Evolutionary conservation across 768 basidiomycete species (phyloP), one percentile per base, ranked within the genome.

Genomic region (Polyporus arcularius): DNA sequence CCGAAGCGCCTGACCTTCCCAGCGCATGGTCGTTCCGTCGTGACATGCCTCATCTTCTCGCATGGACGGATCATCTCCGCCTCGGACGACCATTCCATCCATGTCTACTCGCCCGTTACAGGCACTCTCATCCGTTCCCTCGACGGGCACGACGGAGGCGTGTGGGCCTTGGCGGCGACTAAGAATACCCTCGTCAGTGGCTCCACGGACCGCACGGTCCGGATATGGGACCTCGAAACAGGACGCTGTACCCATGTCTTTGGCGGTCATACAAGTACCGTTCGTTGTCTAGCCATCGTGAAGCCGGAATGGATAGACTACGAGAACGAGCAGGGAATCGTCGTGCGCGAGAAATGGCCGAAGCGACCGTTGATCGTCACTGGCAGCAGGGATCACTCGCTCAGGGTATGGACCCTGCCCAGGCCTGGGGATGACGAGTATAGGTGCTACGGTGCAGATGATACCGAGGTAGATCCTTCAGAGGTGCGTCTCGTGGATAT

Each of bases 41-140:
- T 99, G 71, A 99, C 96, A 43, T 97, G 95, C 73, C 85, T 98
- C 48, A 85, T 98, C 67, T 93, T 99, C 78, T 97, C 96, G 52
- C 86, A 87, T 61, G 91, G 92, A 32, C 93, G 96, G 62, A 94
- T 99, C 75, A 94, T 99, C 69, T 95, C 93, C 11, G 96, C 96
- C 11, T 96, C 94, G 0, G 96, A 99, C 73, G 96, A 98, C 74
- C 94, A 98, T 68, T 92, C 94, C 4, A 97, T 98, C 69, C 92
- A 96, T 70, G 87, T 99, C 48, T 98, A 96, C 72, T 90, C 89
- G 26, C 95, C 93, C n/a, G 72, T 82, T 30, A 91, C 89, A 0
- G 96, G 96, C 12, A 80, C 85, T 40, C 82, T 92, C 21, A 73
- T 89, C 4, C 85, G 83, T 43, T 84, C 88, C 1, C 81, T 98